Evolutionary conservation across 768 basidiomycete species (phyloP).

Genomic region (Mycena kentingensis): DNA sequence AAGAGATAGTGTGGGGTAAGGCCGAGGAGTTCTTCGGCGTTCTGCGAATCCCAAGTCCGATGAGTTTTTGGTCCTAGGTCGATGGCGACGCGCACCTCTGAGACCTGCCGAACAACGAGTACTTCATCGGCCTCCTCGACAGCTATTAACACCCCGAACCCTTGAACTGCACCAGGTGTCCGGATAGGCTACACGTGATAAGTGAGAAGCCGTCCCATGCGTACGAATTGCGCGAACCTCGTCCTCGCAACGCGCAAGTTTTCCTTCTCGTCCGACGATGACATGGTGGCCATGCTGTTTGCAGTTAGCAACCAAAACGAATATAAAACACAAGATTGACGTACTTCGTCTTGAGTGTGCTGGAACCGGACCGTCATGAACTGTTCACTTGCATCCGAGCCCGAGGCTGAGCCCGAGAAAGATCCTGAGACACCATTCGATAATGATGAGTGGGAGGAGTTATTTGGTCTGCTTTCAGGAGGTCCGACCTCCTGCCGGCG

Average conservation of each 20-base stretch:
- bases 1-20: conserved; percentile 73
- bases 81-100: conserved; percentile 54
- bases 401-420: conserved; percentile 17
- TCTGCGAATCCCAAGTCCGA: conserved; percentile 46
- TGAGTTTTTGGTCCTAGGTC: neutral
- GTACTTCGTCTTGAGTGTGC: conserved; percentile 61
- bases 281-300: conserved; percentile 72
- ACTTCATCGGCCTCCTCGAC: conserved; percentile 61
- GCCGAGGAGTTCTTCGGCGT: conserved; percentile 73
- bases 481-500: neutral
- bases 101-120: conserved; percentile 72
- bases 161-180: conserved; percentile 80
- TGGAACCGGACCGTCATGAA: conserved; percentile 65
- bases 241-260: conserved; percentile 69
- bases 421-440: conserved; percentile 20
- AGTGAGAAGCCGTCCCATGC: neutral
- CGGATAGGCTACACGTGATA: conserved; percentile 63
- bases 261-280: conserved; percentile 69
- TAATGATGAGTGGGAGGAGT: conserved; percentile 15
- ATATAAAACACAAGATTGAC: too few species aligned
- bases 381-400: conserved; percentile 27
- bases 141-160: conserved; percentile 78
- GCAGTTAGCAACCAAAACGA: too few species aligned
- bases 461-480: neutral
- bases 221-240: conserved; percentile 46